These are phyloP conservation scores for Carex parvula DNA, from an alignment of 176 grass and related monocot genomes.

Conservation along the genomic window DNA sequence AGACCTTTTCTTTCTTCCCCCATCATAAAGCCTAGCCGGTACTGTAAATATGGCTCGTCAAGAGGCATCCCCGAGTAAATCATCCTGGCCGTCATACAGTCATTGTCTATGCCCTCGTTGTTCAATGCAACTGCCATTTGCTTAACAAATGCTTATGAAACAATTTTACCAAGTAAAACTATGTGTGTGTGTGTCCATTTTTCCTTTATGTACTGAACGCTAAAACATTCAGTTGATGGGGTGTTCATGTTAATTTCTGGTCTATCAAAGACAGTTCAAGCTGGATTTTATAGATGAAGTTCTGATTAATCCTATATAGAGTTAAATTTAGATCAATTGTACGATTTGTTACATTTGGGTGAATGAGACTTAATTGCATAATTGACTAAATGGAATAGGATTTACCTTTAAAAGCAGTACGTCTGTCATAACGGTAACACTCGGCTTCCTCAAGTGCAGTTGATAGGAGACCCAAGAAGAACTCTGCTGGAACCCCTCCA, in stretches of 20 bases:
- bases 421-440: neutral
- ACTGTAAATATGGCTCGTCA: conserved; percentile 36
- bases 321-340: neutral
- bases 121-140: conserved; percentile 23
- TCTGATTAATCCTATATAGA: neutral
- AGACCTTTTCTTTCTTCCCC: conserved; percentile 34
- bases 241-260: neutral
- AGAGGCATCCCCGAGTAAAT: conserved; percentile 37
- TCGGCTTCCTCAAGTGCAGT: conserved; percentile 21
- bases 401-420: neutral
- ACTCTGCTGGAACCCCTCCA: conserved; percentile 41
- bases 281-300: neutral
- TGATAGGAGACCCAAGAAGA: conserved; percentile 33
- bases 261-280: neutral
- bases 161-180: neutral
- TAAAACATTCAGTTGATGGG: neutral
- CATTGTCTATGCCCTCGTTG: conserved; percentile 37
- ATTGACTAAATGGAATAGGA: neutral
- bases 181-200: neutral
- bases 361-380: neutral
- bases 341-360: neutral
- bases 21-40: conserved; percentile 22
- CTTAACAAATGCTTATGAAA: neutral
- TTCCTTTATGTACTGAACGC: neutral
- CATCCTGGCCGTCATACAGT: conserved; percentile 31